Percentiles rank a stretch among this genome's conserved stretches.
Evolutionary conservation across 495 filamentous ascomycete genomes (phyloP).

Genomic region (Rhypophila decipiens): DNA sequence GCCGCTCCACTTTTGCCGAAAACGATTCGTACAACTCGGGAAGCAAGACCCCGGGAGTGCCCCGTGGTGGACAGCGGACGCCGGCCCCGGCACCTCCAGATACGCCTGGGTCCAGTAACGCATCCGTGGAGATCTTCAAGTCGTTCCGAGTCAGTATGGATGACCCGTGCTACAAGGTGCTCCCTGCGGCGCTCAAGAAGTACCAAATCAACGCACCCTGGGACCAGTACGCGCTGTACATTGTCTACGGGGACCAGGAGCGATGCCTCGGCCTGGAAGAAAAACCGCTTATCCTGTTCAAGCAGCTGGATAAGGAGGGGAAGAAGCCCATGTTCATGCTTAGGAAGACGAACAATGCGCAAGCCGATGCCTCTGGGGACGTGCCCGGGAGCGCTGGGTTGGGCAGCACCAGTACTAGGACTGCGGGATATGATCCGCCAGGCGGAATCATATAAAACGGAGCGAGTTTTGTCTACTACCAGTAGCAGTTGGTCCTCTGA

Average conservation of each 20-base stretch:
- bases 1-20: slow-evolving; percentile 40
- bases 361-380: slow-evolving; percentile 28
- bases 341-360: slow-evolving; percentile 54
- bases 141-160: slow-evolving; percentile 96
- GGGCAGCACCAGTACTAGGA: slow-evolving; percentile 20
- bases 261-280: slow-evolving; percentile 87
- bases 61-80: slow-evolving; percentile 46
- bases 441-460: slow-evolving; percentile 47
- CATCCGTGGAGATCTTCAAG: slow-evolving; percentile 90
- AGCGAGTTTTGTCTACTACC: background rate
- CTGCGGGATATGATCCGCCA: slow-evolving; percentile 43
- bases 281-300: slow-evolving; percentile 91
- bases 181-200: slow-evolving; percentile 91
- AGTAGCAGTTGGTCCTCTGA: too few relatives aligned
- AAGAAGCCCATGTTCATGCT: slow-evolving; percentile 99
- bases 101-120: slow-evolving; percentile 40
- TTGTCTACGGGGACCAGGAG: slow-evolving; percentile 96
- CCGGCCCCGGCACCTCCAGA: slow-evolving; percentile 35
- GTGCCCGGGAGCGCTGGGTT: slow-evolving; percentile 44
- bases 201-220: slow-evolving; percentile 98
- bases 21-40: slow-evolving; percentile 42
- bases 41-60: slow-evolving; percentile 32
- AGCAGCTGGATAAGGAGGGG: slow-evolving; percentile 92
- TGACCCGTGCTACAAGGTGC: slow-evolving; percentile 93
- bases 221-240: slow-evolving; percentile 95